Evolutionary conservation across 2,329 filamentous ascomycete species (phyloP), one percentile per base, ranked within the genome.

Genomic region (Pestalotiopsis sp.): DNA sequence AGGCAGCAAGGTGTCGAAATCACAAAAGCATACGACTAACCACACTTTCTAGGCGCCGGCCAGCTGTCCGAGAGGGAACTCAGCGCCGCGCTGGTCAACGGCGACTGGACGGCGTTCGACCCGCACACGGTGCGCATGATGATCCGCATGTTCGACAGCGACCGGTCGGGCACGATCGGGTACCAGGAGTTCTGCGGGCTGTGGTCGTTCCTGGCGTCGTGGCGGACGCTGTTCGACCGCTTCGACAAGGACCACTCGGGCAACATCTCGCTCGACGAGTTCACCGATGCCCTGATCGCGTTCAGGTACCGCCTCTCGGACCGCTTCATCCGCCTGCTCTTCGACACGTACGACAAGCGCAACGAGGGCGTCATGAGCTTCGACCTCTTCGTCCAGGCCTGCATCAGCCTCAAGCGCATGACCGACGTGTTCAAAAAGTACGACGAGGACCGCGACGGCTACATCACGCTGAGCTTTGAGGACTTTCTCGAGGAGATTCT

Each of bases 391-490:
- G 96, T 99, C 69, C 96, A 99, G 85, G 94, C 94, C 65, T 98
- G 96, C 80, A 98, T 99, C 77, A 94, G 90, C 74, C 85, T 99
- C 75, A 98, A 98, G 87, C 88, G 96, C 74, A 98, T 99, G 95
- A 99, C 96, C 69, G 96, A 99, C 80, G 94, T 97, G 35, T 99
- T 99, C 80, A 99, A 99, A 86, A 95, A 94, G 81, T 99, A 98
- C 79, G 96, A 99, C 74, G 93, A 97, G 75, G 96, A 99, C 80
- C 89, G 96, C 56, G 96, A 98, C 81, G 96, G 96, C 1, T 98
- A 94, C 78, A 93, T 94, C 73, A 94, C 91, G 3, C 81, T 94
- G 66, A 93, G 91, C 77, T 94, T 94, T 75, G 92, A 94, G 81
- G 91, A 94, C 75, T 94, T 94, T 78, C 81, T 94, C 76, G 90